Conservation (phyloP, 495 filamentous ascomycete genomes). For the Podospora tetraspora region DNA sequence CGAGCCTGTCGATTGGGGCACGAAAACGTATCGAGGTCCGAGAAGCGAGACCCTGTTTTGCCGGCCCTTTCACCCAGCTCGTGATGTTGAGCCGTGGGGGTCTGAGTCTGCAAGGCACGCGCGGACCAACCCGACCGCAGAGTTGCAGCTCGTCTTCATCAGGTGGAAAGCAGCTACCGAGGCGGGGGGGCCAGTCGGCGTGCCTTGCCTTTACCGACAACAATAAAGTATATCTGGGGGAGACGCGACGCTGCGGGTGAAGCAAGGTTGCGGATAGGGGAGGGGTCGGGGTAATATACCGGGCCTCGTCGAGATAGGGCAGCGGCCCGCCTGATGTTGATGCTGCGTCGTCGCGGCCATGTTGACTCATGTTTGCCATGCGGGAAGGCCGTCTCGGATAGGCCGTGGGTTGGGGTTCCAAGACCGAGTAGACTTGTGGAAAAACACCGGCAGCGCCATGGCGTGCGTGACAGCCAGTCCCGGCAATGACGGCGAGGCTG, state of each 20-base stretch:
- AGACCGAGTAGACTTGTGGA: neutral
- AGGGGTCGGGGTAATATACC: neutral
- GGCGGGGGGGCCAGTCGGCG: neutral
- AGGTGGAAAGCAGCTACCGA: conserved; percentile 9
- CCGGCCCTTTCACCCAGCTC: conserved; percentile 15
- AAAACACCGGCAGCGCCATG: neutral
- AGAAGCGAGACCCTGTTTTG: conserved; percentile 13
- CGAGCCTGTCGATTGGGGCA: conserved; percentile 14
- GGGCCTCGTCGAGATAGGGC: neutral
- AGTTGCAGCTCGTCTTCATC: conserved; percentile 5
- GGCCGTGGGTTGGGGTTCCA: neutral
- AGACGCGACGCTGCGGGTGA: conserved; percentile 3
- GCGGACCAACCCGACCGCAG: conserved; percentile 13
- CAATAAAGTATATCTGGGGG: conserved; percentile 5
- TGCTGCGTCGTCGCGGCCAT: neutral
- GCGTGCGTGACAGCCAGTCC: neutral
- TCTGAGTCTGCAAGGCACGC: conserved; percentile 15
- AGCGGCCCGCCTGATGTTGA: neutral
- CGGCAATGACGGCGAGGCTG: neutral
- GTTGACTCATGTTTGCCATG: neutral
- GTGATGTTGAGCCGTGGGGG: conserved; percentile 9
- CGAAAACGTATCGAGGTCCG: neutral
- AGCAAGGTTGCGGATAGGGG: conserved; percentile 1
- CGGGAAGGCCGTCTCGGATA: neutral
- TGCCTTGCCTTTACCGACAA: conserved; percentile 6